phyloP scores from a whole-genome alignment of 1,139 yeast species.

The Geotrichum reessii region DNA sequence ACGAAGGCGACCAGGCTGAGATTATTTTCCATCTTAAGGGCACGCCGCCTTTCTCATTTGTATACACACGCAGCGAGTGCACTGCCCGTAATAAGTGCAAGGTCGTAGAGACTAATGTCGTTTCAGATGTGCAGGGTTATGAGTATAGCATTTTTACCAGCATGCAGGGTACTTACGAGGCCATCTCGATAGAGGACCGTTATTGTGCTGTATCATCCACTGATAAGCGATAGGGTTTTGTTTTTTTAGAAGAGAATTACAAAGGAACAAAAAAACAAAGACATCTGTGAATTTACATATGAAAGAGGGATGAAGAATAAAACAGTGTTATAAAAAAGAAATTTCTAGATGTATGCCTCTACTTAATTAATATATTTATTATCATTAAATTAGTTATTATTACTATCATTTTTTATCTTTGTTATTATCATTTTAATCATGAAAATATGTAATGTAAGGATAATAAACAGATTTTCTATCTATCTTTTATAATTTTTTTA shows the following conservation, averaged over 20 bases:
- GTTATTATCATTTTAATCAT: no score
- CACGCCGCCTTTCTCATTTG: constrained; percentile 47
- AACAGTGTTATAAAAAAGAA: neutral
- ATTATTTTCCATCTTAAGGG: constrained; percentile 50
- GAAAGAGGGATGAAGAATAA: neutral
- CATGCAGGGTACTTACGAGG: constrained; percentile 91
- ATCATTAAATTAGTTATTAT: no score
- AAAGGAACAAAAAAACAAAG: neutral
- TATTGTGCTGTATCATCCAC: constrained; percentile 50
- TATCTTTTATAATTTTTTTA: no score
- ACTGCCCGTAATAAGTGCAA: constrained; percentile 38
- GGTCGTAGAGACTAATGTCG: constrained; percentile 71
- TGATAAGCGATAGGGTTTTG: neutral
- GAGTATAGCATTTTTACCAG: constrained; percentile 71
- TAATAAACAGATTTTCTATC: no score
- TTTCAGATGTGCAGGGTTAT: constrained; percentile 60
- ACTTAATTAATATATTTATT: neutral
- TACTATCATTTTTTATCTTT: no score
- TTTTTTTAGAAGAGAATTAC: neutral
- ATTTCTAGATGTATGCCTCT: neutral
- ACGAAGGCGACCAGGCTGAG: constrained; percentile 62
- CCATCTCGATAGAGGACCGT: constrained; percentile 77
- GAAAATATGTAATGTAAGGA: no score
- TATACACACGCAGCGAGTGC: constrained; percentile 49
- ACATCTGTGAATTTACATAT: neutral